Evolutionary conservation across 2,329 filamentous ascomycete species (phyloP), one percentile per base, ranked within the genome.

Genomic region (Nannizziopsis barbatae): DNA sequence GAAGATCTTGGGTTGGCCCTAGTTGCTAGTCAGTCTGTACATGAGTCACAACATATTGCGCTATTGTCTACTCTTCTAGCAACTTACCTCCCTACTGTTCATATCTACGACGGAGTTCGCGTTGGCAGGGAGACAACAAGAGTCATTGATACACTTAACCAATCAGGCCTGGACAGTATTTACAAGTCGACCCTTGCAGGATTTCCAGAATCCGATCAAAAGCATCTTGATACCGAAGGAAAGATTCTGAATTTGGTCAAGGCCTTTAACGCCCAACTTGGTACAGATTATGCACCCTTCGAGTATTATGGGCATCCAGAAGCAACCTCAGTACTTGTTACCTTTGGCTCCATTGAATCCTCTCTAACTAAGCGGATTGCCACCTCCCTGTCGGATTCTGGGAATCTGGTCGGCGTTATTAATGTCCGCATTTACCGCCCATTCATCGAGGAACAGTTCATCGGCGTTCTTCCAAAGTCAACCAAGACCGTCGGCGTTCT

Each of bases 41-140:
- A 93, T 57, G 92, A 98, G 71, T 77, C 84, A 42, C 92, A 98
- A 74, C 92, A 98, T 70, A 95, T 95, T 84, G 79, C 88, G 6
- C 71, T 95, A n/a, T 82, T 94, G 58, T 79, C 88, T 1, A 95
- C 87, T 2, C 70, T 94, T 18, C 72, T 94, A 52, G 84, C 88
- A 15, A 81, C 78, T 40, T 71, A 92, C 11, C 65, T 90, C 22
- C 88, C 88, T n/a, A 86, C 84, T 0, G 75, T 95, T 22, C 88
- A 95, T 65, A 80, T 88, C 56, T 94, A 92, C 62, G 88, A 95
- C 62, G 89, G 88, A 52, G 79, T 95, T 49, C 83, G 80, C 50
- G 81, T 90, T 53, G 84, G 84, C 47, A 76, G 86, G 45, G 88
- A 94, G 69, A 92, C 84, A 15, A 80, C 86, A 17, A 77, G 86